Evolutionary conservation across 2,329 filamentous ascomycete species (phyloP), one percentile per base, ranked within the genome.

Genomic region (Claviceps paspali): DNA sequence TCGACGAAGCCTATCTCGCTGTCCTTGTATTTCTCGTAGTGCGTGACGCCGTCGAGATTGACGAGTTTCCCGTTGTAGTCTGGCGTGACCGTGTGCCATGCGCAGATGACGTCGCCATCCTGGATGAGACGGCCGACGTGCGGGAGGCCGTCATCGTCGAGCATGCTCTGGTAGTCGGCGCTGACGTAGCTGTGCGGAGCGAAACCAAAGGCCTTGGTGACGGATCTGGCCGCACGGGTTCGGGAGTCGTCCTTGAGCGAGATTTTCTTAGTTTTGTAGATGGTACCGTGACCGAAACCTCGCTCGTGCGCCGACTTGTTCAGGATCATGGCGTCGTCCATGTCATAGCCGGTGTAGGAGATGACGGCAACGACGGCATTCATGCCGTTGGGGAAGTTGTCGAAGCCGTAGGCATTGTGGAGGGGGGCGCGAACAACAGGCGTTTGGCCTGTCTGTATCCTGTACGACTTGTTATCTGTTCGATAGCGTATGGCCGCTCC

Each of bases 291-390:
- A 27, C 86, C 88, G 52, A 98, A 96, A 11, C 91, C 91, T 48
- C 91, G 78, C 60, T 98, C 91, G 58, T 95, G 85, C 3, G 88
- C 79, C 15, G 86, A 94, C 59, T 96, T 96, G 68, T 96, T 96
- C 55, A 98, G 69, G 54, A 98, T 96, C 88, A 96, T 96, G 55
- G 91, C 91, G 63, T 98, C 91, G 68, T 98, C 91, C 91, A 98
- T 98, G 69, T 98, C 91, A 62, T 96, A 98, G 36, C 88, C 91
- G 2, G 88, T 96, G 59, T 98, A 98, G 0, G 88, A 95, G 45
- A 98, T 94, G 57, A 98, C 92, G 41, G 91, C 91, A 41, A 98
- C 91, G 28, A 96, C 78, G 7, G 86, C 85, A 52, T 98, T 98
- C 52, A 77, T 87, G 21, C 91, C 91, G 55, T 96, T 95, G 38